Conservation (phyloP, 805 yeast species). For the Pichia cabralensis region DNA sequence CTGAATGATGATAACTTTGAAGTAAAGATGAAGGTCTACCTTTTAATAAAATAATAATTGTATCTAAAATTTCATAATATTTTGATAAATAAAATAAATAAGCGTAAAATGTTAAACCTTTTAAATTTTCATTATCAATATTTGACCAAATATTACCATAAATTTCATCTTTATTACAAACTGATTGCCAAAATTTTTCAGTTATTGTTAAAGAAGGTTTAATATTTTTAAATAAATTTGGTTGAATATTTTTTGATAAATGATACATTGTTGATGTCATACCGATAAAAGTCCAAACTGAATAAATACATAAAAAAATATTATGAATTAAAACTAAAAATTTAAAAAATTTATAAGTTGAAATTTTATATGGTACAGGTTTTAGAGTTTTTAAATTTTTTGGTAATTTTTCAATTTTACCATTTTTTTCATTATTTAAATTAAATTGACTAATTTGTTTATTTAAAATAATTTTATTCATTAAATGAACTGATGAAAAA, state of each 20-base stretch:
- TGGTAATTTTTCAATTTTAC: slow-evolving; percentile 20
- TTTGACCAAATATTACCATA: slow-evolving; percentile 48
- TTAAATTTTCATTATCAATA: slow-evolving; percentile 16
- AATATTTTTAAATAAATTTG: slow-evolving; percentile 16
- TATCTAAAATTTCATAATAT: slow-evolving; percentile 64
- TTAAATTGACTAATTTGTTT: slow-evolving; percentile 33
- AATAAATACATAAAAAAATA: slow-evolving; percentile 50
- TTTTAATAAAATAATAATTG: slow-evolving; percentile 54
- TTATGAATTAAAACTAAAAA: slow-evolving; percentile 51
- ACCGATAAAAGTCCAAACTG: slow-evolving; percentile 64
- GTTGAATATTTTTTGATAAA: slow-evolving; percentile 23
- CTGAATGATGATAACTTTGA: slow-evolving; percentile 71
- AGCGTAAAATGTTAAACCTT: slow-evolving; percentile 47
- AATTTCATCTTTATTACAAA: slow-evolving; percentile 36
- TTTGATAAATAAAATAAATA: slow-evolving; percentile 62
- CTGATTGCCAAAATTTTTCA: slow-evolving; percentile 41
- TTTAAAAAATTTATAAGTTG: slow-evolving; percentile 38
- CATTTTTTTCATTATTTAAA: slow-evolving; percentile 19
- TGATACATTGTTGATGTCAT: slow-evolving; percentile 40
- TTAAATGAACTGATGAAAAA: slow-evolving; percentile 45
- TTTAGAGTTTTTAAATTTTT: slow-evolving; percentile 29
- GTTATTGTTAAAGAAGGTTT: too few species aligned
- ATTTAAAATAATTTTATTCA: slow-evolving; percentile 37
- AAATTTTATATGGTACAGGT: slow-evolving; percentile 43
- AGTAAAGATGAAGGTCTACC: slow-evolving; percentile 57